These are phyloP conservation scores for Pneumocystis carinii DNA, from an alignment of 1,139 yeast species.

Conservation along the genomic window DNA sequence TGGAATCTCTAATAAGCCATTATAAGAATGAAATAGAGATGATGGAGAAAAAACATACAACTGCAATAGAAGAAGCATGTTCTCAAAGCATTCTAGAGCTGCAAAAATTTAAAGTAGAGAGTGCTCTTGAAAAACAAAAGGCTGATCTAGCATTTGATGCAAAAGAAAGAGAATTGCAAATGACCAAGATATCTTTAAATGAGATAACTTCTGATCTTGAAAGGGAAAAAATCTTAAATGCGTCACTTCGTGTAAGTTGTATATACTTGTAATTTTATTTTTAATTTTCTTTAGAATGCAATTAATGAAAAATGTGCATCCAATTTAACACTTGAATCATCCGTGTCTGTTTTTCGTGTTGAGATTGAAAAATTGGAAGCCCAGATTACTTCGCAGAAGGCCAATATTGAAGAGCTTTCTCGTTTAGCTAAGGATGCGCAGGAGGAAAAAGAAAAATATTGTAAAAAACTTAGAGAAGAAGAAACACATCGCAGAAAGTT, in stretches of 20 bases:
- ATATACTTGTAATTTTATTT: conserved; percentile 11
- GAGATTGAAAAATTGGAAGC: conserved; percentile 15
- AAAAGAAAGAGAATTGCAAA: conserved; percentile 21
- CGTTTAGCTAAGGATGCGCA: not conserved
- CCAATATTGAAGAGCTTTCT: conserved; percentile 9
- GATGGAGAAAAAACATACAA: conserved; percentile 5
- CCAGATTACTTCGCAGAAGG: conserved; percentile 10
- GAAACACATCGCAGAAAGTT: conserved; percentile 46
- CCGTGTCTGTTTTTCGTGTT: conserved; percentile 7
- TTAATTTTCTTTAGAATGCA: conserved; percentile 6
- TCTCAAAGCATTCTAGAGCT: not conserved
- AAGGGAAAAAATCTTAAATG: conserved; percentile 19
- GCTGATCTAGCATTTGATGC: conserved; percentile 25
- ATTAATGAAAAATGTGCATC: conserved; percentile 13
- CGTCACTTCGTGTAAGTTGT: conserved; percentile 27
- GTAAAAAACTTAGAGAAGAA: conserved; percentile 25
- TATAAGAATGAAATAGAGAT: conserved; percentile 13
- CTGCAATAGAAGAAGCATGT: conserved; percentile 9
- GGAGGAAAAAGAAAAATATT: conserved; percentile 14
- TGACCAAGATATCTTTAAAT: conserved; percentile 24
- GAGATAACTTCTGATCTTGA: conserved; percentile 19
- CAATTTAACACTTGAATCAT: conserved; percentile 14
- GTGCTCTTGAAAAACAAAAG: conserved; percentile 29
- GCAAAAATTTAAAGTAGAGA: conserved; percentile 17
- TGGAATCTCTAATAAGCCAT: conserved; percentile 5